These are phyloP conservation scores for Saccharomycopsis guyanensis DNA, from an alignment of 805 yeast species.

Conservation along the genomic window DNA sequence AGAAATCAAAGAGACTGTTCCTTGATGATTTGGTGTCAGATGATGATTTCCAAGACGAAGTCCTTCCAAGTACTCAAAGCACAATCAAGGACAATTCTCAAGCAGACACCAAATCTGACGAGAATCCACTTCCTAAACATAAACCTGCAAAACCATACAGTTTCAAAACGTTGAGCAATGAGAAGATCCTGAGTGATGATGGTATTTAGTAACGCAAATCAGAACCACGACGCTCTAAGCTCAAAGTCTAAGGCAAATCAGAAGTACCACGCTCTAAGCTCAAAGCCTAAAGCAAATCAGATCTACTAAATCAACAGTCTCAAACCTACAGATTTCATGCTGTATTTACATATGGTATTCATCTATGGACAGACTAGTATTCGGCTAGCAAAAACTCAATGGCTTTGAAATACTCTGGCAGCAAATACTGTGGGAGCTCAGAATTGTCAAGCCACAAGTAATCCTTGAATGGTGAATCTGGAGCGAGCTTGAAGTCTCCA, in stretches of 20 bases:
- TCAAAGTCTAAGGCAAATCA: too few species aligned
- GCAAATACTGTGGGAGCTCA: constrained; percentile 54
- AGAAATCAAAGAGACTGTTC: not conserved
- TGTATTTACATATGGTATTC: not conserved
- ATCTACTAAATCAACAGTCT: too few species aligned
- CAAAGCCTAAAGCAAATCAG: too few species aligned
- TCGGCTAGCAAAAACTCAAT: constrained; percentile 36
- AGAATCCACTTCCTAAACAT: too few species aligned
- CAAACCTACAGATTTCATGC: not conserved
- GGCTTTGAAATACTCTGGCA: constrained; percentile 46
- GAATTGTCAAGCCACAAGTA: constrained; percentile 82
- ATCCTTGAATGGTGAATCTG: constrained; percentile 34
- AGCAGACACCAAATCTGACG: too few species aligned
- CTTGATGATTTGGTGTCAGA: not conserved
- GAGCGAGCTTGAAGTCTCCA: constrained; percentile 55
- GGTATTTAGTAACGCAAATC: too few species aligned
- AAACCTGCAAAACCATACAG: too few species aligned
- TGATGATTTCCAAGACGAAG: not conserved
- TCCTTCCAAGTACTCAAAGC: not conserved
- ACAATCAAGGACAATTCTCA: not conserved
- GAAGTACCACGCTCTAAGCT: too few species aligned
- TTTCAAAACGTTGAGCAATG: not conserved
- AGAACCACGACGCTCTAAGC: too few species aligned
- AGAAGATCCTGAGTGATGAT: not conserved
- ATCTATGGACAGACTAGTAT: constrained; percentile 3